A percentile compares a stretch with the other conserved stretches of the same genome.
Conservation (phyloP, 768 basidiomycete genomes). For the Termitomyces sp. region DNA sequence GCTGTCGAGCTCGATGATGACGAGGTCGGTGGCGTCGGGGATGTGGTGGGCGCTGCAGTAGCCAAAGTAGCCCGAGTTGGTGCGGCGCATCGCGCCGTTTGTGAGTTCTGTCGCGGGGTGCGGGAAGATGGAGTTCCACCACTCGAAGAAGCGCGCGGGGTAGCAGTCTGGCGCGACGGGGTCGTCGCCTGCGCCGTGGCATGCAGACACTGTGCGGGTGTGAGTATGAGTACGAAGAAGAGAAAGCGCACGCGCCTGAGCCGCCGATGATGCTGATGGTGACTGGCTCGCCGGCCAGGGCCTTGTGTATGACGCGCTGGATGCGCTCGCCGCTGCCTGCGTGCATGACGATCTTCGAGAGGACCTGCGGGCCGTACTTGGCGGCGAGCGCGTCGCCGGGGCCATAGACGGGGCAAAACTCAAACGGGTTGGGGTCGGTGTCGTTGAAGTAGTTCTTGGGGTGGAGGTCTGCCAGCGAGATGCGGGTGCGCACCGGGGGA, state of each 20-base stretch:
- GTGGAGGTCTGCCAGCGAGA: conserved; percentile 47
- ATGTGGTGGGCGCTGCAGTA: conserved; percentile 93
- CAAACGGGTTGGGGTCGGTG: conserved; percentile 69
- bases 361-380: conserved; percentile 72
- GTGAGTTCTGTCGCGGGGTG: conserved; percentile 97
- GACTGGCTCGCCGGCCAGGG: conserved; percentile 79
- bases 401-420: conserved; percentile 88
- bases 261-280: conserved; percentile 91
- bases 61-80: conserved; percentile 91
- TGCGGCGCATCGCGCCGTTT: conserved; percentile 92
- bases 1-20: conserved; percentile 92
- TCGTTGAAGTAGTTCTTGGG: conserved; percentile 84
- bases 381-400: conserved; percentile 75
- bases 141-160: conserved; percentile 92
- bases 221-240: neutral
- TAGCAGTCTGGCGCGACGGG: conserved; percentile 83
- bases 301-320: conserved; percentile 80
- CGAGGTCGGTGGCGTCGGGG: conserved; percentile 90
- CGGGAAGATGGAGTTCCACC: conserved; percentile 98
- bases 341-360: conserved; percentile 75
- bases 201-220: conserved; percentile 70
- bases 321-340: conserved; percentile 78
- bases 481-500: conserved; percentile 23
- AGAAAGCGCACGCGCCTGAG: conserved; percentile 51
- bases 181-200: conserved; percentile 91